phyloP scores from a whole-genome alignment of 1,284 basidiomycete species.

The Microbotryum silenes-acaulis region DNA sequence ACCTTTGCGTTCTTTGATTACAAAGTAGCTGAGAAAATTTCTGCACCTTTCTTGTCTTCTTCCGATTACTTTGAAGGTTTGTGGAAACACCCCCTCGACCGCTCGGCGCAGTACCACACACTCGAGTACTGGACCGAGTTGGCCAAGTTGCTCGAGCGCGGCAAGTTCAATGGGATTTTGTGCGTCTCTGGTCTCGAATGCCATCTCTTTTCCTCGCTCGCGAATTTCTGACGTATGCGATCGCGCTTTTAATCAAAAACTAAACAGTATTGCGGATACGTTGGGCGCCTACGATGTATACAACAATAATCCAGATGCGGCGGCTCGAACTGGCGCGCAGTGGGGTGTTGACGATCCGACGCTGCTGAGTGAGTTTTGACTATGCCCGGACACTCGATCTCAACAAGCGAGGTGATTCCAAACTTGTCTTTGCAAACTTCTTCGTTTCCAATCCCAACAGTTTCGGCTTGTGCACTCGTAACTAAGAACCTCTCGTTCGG shows the following conservation, averaged over 20 bases:
- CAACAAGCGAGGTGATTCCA: not conserved
- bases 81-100: constrained; percentile 9
- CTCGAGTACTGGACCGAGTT: constrained; percentile 12
- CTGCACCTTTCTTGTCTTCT: too few species aligned
- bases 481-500: constrained; percentile 17
- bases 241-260: too few species aligned
- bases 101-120: constrained; percentile 3
- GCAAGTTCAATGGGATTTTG: constrained; percentile 44
- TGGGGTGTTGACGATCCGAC: constrained; percentile 15
- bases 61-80: not conserved
- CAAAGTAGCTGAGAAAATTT: too few species aligned
- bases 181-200: too few species aligned
- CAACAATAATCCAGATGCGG: constrained; percentile 31
- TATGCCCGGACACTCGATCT: not conserved
- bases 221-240: too few species aligned
- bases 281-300: constrained; percentile 38
- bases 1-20: too few species aligned
- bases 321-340: constrained; percentile 35
- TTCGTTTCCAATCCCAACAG: not conserved
- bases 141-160: constrained; percentile 39
- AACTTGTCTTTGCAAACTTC: not conserved
- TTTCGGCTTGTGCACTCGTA: not conserved
- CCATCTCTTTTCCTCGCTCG: too few species aligned
- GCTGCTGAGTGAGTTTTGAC: constrained; percentile 3
- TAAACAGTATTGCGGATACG: constrained; percentile 33